Percentiles rank a stretch among this genome's conserved stretches.
These are phyloP conservation scores for Hermanozyma aechmeae DNA, from an alignment of 805 yeast species.

Conservation along the genomic window DNA sequence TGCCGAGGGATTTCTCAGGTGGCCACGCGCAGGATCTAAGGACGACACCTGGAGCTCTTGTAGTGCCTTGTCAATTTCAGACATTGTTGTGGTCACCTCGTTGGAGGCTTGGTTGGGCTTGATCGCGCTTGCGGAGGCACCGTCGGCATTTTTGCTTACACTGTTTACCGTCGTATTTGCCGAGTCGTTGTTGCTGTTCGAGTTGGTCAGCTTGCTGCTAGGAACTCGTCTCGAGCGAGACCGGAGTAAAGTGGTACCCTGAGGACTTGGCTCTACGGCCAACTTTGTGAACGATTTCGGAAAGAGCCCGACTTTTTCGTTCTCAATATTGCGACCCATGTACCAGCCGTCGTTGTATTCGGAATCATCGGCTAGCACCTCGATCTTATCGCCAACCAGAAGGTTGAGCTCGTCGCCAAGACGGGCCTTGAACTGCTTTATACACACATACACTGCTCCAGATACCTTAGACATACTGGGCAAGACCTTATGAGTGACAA, in stretches of 20 bases:
- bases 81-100: constrained; percentile 46
- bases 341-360: constrained; percentile 98
- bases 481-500: no score
- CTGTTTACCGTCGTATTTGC: constrained; percentile 2
- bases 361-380: constrained; percentile 84
- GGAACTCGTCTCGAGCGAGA: constrained; percentile 49
- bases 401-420: constrained; percentile 84
- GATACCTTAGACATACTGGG: no score
- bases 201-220: constrained; percentile 4
- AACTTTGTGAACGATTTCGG: constrained; percentile 79
- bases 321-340: constrained; percentile 69
- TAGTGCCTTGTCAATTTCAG: constrained; percentile 66
- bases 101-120: constrained; percentile 8
- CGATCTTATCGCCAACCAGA: constrained; percentile 75
- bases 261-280: constrained; percentile 12
- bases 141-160: constrained; percentile 4
- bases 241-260: constrained; percentile 18
- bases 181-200: constrained; percentile 6
- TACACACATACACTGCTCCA: constrained; percentile 44
- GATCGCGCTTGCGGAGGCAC: constrained; percentile 2
- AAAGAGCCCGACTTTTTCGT: constrained; percentile 75
- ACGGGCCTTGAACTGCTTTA: constrained; percentile 81
- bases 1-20: constrained; percentile 3
- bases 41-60: constrained; percentile 41
- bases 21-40: constrained; percentile 7